A percentile compares a stretch with the other conserved stretches of the same genome.
phyloP scores from a whole-genome alignment of 352 stramenopile genomes.

The Phytophthora multivora region DNA sequence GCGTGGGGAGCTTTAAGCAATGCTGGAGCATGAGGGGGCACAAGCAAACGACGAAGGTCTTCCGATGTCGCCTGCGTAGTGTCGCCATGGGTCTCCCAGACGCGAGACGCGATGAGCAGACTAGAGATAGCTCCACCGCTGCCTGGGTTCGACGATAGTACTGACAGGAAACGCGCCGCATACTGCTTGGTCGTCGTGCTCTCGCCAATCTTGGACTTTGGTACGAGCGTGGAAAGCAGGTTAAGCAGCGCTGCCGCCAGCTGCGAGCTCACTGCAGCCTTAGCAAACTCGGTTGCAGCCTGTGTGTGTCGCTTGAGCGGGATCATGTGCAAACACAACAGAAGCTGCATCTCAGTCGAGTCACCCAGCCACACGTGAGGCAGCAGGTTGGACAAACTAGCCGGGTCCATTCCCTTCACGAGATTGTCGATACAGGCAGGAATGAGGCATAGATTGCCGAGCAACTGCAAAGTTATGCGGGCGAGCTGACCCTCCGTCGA shows the following conservation, averaged over 20 bases:
- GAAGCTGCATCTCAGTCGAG: constrained; percentile 79
- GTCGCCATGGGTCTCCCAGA: constrained; percentile 85
- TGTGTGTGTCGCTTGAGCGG: constrained; percentile 88
- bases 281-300: constrained; percentile 84
- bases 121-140: constrained; percentile 85
- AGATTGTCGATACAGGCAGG: constrained; percentile 88
- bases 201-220: constrained; percentile 82
- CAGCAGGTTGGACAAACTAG: constrained; percentile 68
- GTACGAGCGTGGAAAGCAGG: constrained; percentile 77
- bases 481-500: constrained; percentile 83
- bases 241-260: constrained; percentile 83
- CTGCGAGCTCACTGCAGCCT: constrained; percentile 77
- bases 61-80: constrained; percentile 81
- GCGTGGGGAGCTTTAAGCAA: constrained; percentile 81
- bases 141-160: constrained; percentile 83
- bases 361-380: constrained; percentile 82
- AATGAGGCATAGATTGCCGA: constrained; percentile 87
- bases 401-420: constrained; percentile 87
- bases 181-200: constrained; percentile 85
- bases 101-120: constrained; percentile 73
- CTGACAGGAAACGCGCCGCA: constrained; percentile 79
- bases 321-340: constrained; percentile 89
- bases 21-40: constrained; percentile 71
- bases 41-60: constrained; percentile 76
- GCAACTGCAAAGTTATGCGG: constrained; percentile 78